Conservation (phyloP, 768 basidiomycete species). For the Pleurotus tuoliensis region DNA sequence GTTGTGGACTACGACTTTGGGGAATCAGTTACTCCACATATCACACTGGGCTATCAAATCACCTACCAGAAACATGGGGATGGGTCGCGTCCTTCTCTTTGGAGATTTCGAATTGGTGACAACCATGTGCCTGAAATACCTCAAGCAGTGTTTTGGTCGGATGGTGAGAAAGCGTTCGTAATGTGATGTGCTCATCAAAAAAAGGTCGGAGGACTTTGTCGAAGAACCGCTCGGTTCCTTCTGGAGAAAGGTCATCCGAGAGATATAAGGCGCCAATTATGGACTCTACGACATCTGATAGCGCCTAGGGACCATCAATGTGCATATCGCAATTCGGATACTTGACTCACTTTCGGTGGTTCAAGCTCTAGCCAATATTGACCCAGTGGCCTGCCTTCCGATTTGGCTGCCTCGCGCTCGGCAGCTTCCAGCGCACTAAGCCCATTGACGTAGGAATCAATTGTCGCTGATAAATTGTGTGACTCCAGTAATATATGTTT, state of each 20-base stretch:
- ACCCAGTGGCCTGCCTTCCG: constrained; percentile 49
- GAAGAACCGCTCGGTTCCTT: constrained; percentile 63
- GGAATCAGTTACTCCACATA: background rate
- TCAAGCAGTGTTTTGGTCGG: constrained; percentile 76
- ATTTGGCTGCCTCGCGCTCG: constrained; percentile 43
- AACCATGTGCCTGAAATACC: constrained; percentile 67
- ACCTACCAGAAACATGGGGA: constrained; percentile 52
- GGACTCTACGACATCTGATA: constrained; percentile 81
- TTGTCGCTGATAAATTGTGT: constrained; percentile 41
- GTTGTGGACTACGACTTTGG: constrained; percentile 65
- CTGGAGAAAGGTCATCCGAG: constrained; percentile 63
- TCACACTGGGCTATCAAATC: constrained; percentile 8
- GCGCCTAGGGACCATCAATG: constrained; percentile 38
- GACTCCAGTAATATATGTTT: constrained; percentile 59
- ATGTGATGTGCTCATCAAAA: constrained; percentile 69
- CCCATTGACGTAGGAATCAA: constrained; percentile 49
- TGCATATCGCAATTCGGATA: background rate
- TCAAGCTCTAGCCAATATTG: constrained; percentile 80
- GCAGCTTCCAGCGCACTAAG: constrained; percentile 41
- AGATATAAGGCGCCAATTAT: constrained; percentile 77
- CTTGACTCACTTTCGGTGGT: constrained; percentile 63
- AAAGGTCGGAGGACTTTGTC: constrained; percentile 70
- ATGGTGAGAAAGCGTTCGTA: constrained; percentile 71
- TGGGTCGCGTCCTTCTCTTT: constrained; percentile 40
- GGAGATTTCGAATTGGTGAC: constrained; percentile 58